These are phyloP conservation scores for Globisporangium barbulae DNA, from an alignment of 352 stramenopile genomes.

Conservation along the genomic window DNA sequence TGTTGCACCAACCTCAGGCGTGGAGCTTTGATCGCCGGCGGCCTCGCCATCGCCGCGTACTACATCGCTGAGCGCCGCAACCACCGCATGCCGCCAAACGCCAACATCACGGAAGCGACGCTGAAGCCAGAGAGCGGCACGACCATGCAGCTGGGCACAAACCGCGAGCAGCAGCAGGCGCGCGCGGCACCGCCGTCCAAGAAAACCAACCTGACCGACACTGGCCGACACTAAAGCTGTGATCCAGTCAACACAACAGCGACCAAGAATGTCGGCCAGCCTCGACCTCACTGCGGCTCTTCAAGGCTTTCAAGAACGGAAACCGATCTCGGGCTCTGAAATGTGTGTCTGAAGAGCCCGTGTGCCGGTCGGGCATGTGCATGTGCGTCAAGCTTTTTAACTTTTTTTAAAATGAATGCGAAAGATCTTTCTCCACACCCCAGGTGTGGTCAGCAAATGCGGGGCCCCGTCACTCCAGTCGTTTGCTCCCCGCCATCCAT, in stretches of 20 bases:
- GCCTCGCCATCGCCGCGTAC: conserved; percentile 26
- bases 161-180: conserved; percentile 8
- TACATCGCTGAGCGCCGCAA: conserved; percentile 21
- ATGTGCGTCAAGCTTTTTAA: no score
- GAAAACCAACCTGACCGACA: background rate
- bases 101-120: background rate
- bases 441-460: no score
- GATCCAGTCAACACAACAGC: background rate
- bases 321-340: no score
- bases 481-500: no score
- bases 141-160: conserved; percentile 14
- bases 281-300: no score
- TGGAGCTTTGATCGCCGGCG: conserved; percentile 24
- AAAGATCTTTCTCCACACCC: no score
- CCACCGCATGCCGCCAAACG: background rate
- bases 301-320: no score
- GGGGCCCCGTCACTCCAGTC: no score
- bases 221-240: background rate
- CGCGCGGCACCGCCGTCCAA: conserved; percentile 9
- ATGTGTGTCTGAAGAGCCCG: no score
- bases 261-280: no score
- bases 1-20: background rate
- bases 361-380: no score
- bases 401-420: no score
- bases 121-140: conserved; percentile 4